These are phyloP conservation scores for Lactuca sativa DNA, from an alignment of 129 eudicot genomes.

Conservation along the genomic window DNA sequence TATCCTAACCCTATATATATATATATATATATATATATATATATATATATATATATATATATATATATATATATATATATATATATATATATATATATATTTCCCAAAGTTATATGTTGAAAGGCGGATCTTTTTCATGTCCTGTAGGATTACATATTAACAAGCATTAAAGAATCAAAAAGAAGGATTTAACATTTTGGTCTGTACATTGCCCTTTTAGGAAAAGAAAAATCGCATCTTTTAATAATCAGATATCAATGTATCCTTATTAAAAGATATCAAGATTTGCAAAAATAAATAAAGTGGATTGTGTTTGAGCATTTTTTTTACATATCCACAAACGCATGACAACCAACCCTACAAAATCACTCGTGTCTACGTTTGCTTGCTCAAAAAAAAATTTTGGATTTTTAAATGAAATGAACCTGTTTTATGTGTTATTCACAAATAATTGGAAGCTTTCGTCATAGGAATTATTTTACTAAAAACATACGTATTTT, in stretches of 20 bases:
- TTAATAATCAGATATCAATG: neutral
- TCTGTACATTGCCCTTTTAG: neutral
- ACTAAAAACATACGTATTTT: no score
- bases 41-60: no score
- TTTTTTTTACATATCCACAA: neutral
- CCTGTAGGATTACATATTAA: no score
- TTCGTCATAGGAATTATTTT: no score
- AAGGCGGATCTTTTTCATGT: no score
- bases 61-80: no score
- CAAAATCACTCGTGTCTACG: neutral
- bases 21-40: no score
- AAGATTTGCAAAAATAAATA: neutral
- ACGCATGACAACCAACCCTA: constrained; percentile 2
- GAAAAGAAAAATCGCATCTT: neutral
- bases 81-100: no score
- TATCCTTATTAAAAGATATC: neutral
- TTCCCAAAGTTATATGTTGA: no score
- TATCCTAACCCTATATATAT: no score
- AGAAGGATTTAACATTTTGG: neutral
- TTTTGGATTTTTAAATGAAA: neutral
- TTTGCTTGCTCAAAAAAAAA: neutral
- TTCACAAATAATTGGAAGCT: no score
- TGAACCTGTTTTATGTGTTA: neutral
- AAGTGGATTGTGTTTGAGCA: constrained; percentile 21
- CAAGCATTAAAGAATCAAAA: neutral